Percentiles rank a stretch among this genome's conserved stretches.
Evolutionary conservation across 2,329 filamentous ascomycete species (phyloP).

Genomic region (Coleophoma eucalyptorum): DNA sequence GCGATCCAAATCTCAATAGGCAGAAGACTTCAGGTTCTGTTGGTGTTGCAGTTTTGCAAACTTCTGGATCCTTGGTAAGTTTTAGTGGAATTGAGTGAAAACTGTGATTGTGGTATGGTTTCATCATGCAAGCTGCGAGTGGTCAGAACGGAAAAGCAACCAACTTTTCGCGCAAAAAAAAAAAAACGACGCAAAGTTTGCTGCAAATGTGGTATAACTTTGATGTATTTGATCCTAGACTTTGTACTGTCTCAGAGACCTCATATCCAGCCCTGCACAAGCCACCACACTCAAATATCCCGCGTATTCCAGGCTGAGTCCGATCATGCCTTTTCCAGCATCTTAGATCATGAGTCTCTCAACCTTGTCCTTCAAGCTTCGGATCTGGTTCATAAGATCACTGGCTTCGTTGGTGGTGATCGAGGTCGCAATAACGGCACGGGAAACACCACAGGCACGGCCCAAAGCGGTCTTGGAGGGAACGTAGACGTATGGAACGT

Average conservation of each 20-base stretch:
- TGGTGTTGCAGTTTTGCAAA: too few species aligned
- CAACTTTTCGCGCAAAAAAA: not conserved
- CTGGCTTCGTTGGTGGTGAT: constrained; percentile 92
- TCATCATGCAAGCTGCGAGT: not conserved
- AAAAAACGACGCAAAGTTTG: not conserved
- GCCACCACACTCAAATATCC: not conserved
- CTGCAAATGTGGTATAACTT: not conserved
- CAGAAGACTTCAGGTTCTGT: too few species aligned
- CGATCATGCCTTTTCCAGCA: not conserved
- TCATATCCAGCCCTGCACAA: not conserved
- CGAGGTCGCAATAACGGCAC: constrained; percentile 79
- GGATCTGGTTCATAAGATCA: constrained; percentile 85
- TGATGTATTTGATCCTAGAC: too few species aligned
- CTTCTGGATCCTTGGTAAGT: not conserved
- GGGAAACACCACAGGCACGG: constrained; percentile 83
- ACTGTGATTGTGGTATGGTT: not conserved
- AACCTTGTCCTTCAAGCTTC: constrained; percentile 88
- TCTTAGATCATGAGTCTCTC: constrained; percentile 89
- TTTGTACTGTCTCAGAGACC: too few species aligned
- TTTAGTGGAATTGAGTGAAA: not conserved
- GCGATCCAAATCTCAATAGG: too few species aligned
- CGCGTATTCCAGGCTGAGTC: not conserved
- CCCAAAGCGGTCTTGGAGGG: constrained; percentile 83
- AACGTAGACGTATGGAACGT: constrained; percentile 68
- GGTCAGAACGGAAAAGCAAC: not conserved